Conservation (phyloP, 352 stramenopile species). For the Pythium graminicola region DNA sequence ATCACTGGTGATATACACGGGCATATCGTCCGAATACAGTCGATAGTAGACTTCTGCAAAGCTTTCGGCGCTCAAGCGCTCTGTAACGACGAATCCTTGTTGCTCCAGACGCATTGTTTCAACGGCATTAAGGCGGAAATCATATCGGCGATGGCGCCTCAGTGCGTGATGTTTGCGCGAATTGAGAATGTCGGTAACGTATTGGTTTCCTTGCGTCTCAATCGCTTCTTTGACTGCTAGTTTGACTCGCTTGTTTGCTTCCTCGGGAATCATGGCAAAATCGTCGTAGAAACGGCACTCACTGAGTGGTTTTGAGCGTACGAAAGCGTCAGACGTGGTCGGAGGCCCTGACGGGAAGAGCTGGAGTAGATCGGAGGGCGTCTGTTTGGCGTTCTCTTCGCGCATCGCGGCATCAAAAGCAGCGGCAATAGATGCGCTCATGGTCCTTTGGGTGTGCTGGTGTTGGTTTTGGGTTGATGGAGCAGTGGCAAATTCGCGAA, state of each 20-base stretch:
- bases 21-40: slow-evolving; percentile 28
- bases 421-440: background rate
- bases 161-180: slow-evolving; percentile 14
- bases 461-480: background rate
- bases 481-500: background rate
- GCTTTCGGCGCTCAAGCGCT: slow-evolving; percentile 17
- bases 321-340: too few species aligned
- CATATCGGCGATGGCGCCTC: slow-evolving; percentile 15
- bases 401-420: background rate
- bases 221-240: background rate
- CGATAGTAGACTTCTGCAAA: slow-evolving; percentile 28
- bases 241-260: slow-evolving; percentile 9
- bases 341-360: background rate
- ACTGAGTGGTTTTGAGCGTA: background rate
- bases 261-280: slow-evolving; percentile 7
- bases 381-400: background rate
- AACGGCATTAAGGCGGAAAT: slow-evolving; percentile 18
- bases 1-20: slow-evolving; percentile 27
- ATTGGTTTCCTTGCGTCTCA: background rate
- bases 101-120: slow-evolving; percentile 14
- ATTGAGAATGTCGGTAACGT: slow-evolving; percentile 10
- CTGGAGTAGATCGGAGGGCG: background rate
- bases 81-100: slow-evolving; percentile 18
- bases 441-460: background rate
- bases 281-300: slow-evolving; percentile 20